phyloP scores from a whole-genome alignment of 345 rosid genomes.

The Aurinia saxatilis region DNA sequence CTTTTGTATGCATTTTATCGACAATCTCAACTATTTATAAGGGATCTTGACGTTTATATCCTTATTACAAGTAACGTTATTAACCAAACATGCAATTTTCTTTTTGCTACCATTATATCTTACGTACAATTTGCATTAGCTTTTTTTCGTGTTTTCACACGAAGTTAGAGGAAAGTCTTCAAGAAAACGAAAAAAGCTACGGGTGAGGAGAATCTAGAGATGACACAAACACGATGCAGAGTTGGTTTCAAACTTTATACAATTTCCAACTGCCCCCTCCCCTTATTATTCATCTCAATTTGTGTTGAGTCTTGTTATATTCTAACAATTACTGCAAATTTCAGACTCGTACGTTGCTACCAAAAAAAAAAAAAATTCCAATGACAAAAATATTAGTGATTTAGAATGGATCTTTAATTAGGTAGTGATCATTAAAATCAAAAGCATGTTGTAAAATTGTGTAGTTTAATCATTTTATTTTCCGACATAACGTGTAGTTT shows the following conservation, averaged over 20 bases:
- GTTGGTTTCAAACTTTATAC: background rate
- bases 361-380: no score
- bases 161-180: background rate
- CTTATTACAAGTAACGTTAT: background rate
- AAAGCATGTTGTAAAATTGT: background rate
- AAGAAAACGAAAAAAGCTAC: background rate
- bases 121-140: no score
- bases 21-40: conserved; percentile 29
- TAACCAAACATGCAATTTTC: no score
- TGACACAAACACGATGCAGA: conserved; percentile 10
- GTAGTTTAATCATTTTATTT: no score
- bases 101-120: no score
- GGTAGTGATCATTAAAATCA: no score
- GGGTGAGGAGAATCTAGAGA: conserved; percentile 3
- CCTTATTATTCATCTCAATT: no score
- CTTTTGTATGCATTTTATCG: background rate
- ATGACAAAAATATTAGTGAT: background rate
- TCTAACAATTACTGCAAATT: background rate
- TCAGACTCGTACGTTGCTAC: no score
- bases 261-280: conserved; percentile 4
- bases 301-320: no score
- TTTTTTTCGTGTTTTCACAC: no score
- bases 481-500: background rate
- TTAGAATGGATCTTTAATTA: no score
- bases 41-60: conserved; percentile 22